These are phyloP conservation scores for Drosera capensis DNA, from an alignment of 148 eudicot genomes.

Conservation along the genomic window DNA sequence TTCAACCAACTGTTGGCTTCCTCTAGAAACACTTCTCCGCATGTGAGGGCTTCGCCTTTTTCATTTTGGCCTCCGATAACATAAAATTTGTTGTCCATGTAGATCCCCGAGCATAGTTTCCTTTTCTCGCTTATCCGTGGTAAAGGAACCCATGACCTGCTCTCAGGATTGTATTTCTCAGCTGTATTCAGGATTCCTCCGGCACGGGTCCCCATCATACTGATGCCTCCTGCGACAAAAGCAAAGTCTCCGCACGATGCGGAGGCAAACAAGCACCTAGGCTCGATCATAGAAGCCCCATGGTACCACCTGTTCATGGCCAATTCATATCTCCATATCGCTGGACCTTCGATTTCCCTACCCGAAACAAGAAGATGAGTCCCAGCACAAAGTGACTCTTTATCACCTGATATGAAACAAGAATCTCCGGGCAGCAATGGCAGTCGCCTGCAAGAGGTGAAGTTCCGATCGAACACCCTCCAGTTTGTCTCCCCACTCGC, in stretches of 20 bases:
- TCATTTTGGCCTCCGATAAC: slow-evolving; percentile 49
- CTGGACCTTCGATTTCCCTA: slow-evolving; percentile 19
- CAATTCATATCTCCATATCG: slow-evolving; percentile 39
- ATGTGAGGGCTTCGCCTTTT: slow-evolving; percentile 26
- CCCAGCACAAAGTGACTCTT: slow-evolving; percentile 41
- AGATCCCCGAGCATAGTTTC: slow-evolving; percentile 49
- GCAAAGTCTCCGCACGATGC: slow-evolving; percentile 32
- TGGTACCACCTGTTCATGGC: slow-evolving; percentile 24
- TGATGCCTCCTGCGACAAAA: slow-evolving; percentile 39
- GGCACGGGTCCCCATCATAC: background rate
- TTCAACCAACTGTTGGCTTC: slow-evolving; percentile 28
- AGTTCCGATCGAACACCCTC: slow-evolving; percentile 33
- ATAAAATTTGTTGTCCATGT: slow-evolving; percentile 55
- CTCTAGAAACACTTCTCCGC: slow-evolving; percentile 53
- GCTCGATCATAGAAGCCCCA: slow-evolving; percentile 36
- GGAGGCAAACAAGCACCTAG: slow-evolving; percentile 49
- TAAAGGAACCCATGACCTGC: slow-evolving; percentile 38
- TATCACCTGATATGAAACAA: slow-evolving; percentile 20
- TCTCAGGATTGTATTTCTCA: slow-evolving; percentile 31
- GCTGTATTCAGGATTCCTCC: slow-evolving; percentile 18
- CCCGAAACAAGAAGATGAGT: slow-evolving; percentile 43
- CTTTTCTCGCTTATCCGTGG: slow-evolving; percentile 44
- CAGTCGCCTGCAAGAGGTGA: slow-evolving; percentile 13
- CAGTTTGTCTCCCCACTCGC: slow-evolving; percentile 34
- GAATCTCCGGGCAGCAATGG: slow-evolving; percentile 22